Evolutionary conservation across 345 rosid genomes (phyloP).

Genomic region (Combretum micranthum): DNA sequence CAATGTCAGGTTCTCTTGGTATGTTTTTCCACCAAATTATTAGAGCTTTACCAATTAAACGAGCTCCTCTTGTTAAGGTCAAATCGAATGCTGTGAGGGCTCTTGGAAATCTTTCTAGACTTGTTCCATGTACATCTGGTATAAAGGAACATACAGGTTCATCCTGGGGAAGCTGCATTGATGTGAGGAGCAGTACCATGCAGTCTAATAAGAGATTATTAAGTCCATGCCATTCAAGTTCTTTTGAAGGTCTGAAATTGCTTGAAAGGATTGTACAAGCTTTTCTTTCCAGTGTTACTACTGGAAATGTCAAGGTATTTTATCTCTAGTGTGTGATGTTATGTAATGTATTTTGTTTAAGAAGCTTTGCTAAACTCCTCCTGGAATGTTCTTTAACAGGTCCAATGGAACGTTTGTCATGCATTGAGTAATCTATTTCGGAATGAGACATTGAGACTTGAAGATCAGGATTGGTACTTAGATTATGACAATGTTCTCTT

Average conservation of each 20-base stretch:
- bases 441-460: conserved; percentile 65
- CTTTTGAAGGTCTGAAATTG: conserved; percentile 32
- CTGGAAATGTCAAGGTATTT: conserved; percentile 91
- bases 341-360: background rate
- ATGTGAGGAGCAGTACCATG: conserved; percentile 9
- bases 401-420: conserved; percentile 96
- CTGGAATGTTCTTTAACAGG: conserved; percentile 41
- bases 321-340: background rate
- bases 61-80: conserved; percentile 24
- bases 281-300: conserved; percentile 88
- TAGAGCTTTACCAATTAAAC: no score
- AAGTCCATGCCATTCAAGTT: conserved; percentile 19
- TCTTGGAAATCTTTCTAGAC: background rate
- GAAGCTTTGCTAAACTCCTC: conserved; percentile 4
- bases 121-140: conserved; percentile 6
- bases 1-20: no score
- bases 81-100: conserved; percentile 18
- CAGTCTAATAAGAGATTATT: conserved; percentile 10
- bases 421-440: conserved; percentile 81
- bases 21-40: no score
- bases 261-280: conserved; percentile 79
- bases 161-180: conserved; percentile 12
- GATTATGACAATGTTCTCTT: background rate
- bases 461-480: conserved; percentile 79
- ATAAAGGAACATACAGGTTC: conserved; percentile 9